Percentiles rank a stretch among this genome's conserved stretches.
Evolutionary conservation across 2,329 filamentous ascomycete species (phyloP).

Genomic region (Phaeosphaeriaceae sp.): DNA sequence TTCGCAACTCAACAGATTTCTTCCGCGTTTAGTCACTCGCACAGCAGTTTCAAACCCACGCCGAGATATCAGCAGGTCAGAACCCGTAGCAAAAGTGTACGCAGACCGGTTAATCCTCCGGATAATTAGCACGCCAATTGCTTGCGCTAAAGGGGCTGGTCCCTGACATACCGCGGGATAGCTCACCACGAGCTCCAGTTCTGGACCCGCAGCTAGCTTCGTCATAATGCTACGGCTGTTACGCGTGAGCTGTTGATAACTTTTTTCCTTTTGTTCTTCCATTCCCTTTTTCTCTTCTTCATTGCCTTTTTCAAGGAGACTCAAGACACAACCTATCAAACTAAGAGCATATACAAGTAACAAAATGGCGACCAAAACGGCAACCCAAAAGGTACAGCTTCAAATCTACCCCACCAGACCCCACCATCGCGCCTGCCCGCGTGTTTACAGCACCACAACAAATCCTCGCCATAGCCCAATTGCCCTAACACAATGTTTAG

Average conservation of each 20-base stretch:
- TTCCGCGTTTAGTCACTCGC: slow-evolving; percentile 18
- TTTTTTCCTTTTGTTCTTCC: slow-evolving; percentile 6
- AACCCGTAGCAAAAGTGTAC: slow-evolving; percentile 18
- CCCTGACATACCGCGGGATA: slow-evolving; percentile 32
- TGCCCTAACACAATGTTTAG: slow-evolving; percentile 44
- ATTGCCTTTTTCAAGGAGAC: not conserved
- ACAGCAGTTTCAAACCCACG: slow-evolving; percentile 31
- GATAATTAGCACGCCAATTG: slow-evolving; percentile 29
- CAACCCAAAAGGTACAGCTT: slow-evolving; percentile 43
- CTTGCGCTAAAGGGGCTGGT: slow-evolving; percentile 26
- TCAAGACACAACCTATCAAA: no score
- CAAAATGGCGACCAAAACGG: slow-evolving; percentile 39
- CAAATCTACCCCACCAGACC: slow-evolving; percentile 35
- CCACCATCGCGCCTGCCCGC: slow-evolving; percentile 23
- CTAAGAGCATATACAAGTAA: slow-evolving; percentile 4
- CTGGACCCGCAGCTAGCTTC: slow-evolving; percentile 32
- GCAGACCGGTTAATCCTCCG: slow-evolving; percentile 43
- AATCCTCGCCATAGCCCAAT: slow-evolving; percentile 10
- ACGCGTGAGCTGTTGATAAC: slow-evolving; percentile 22
- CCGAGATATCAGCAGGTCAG: slow-evolving; percentile 24
- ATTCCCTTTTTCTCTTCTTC: slow-evolving; percentile 14
- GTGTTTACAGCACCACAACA: slow-evolving; percentile 14
- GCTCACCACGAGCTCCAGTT: slow-evolving; percentile 34
- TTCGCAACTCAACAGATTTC: not conserved
- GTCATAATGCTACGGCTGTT: slow-evolving; percentile 26